Base-by-base conservation (phyloP, 2,329 filamentous ascomycete genomes). In the Colletotrichum higginsianum region DNA sequence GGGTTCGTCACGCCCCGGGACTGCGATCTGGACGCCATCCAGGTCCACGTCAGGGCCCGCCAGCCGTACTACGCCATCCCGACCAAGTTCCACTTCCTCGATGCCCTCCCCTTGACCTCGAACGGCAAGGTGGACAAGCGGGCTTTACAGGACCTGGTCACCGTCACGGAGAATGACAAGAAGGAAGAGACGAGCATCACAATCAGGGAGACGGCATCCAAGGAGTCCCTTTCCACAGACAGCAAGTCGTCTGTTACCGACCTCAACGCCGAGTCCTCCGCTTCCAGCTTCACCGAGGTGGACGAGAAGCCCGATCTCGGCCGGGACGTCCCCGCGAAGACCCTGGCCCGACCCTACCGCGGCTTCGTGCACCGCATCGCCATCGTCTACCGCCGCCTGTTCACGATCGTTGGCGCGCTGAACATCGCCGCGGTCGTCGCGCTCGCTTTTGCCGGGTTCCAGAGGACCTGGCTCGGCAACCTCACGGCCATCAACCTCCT, bases 51-150 rank as follows among this genome's bases (percentile, higher is more conserved):
- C 16, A 78, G 81, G 55, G 78, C 80, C 46, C 80, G 80, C 18
- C 83, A 89, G 56, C 87, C 88, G 3, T 90, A 88, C 77, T 90
- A 90, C 74, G 87, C 87, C 0, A 80, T 89, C 12, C 88, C 88
- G 0, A 81, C 82, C 13, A 78, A 79, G 61, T 84, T 86, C 75
- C 80, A 85, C 42, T 80, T 82, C 21, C 77, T 87, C 12, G 76
- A 80, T 0, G 77, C 80, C 3, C 80, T 90, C 42, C 87, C 87
- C 0, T 79, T 87, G 30, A 90, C 88, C 0, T 73, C 82, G 2
- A 89, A 90, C 67, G 88, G 88, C 46, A 90, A 90, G 77, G 83
- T 88, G 53, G 85, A 90, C 78, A 89, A 88, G 80, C 80, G 79
- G n/a, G 78, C 80, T 2, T 82, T 90, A 2, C 79, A 77, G 13